Conservation (phyloP, 2,329 filamentous ascomycete genomes). For the Ilyonectria robusta region DNA sequence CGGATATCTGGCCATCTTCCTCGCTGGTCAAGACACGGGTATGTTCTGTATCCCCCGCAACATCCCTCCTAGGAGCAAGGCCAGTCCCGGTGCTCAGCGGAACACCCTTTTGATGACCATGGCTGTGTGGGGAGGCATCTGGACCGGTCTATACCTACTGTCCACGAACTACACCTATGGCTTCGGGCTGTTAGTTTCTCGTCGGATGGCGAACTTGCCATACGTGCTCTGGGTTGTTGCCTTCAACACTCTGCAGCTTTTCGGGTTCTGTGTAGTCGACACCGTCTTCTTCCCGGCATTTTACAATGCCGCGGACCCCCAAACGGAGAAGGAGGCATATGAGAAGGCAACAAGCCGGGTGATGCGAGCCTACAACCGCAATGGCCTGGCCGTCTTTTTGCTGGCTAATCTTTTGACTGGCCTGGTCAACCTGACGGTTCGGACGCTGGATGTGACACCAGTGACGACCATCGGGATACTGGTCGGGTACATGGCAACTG, state of each 20-base stretch:
- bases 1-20: conserved; percentile 95
- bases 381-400: conserved; percentile 88
- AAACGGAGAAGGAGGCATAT: conserved; percentile 75
- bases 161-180: conserved; percentile 79
- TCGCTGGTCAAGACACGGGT: conserved; percentile 88
- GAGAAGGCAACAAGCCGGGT: conserved; percentile 82
- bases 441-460: conserved; percentile 81
- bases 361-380: conserved; percentile 88
- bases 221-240: conserved; percentile 95
- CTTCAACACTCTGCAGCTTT: conserved; percentile 89
- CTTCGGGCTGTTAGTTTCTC: conserved; percentile 82
- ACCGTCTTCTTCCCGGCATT: conserved; percentile 81
- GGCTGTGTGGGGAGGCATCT: conserved; percentile 74
- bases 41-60: conserved; percentile 80
- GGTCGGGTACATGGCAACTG: conserved; percentile 75
- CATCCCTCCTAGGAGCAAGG: conserved; percentile 59
- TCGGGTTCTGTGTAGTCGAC: conserved; percentile 84
- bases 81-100: conserved; percentile 63
- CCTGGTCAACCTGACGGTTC: conserved; percentile 87
- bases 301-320: conserved; percentile 69
- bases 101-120: conserved; percentile 75
- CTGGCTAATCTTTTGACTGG: conserved; percentile 92
- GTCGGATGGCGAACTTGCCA: conserved; percentile 91
- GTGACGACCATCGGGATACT: conserved; percentile 80
- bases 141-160: conserved; percentile 79